Evolutionary conservation across 306 rosid species (phyloP), one percentile per base, ranked within the genome.

Genomic region (Casuarina equisetifolia): DNA sequence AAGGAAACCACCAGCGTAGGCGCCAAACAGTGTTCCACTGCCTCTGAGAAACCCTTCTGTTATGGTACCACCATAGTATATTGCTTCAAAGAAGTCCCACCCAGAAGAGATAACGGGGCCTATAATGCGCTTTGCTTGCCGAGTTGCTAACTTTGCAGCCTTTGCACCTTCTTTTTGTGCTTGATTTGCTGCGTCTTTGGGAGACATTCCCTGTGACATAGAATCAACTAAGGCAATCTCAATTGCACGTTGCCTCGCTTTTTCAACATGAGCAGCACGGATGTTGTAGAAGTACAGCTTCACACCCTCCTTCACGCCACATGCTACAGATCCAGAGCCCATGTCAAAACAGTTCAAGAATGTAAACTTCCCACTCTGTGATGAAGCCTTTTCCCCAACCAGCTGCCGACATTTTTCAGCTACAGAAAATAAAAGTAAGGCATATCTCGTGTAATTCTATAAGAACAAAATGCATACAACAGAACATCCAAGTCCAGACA

Each of bases 401-500:
- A 92, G 78, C 74, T 89, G 87, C 82, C 97, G 89, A 82, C 97
- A 90, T 91, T 92, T 92, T 81, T 92, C 91, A 85, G 97, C 99
- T 96, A 79, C 32, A 76, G 73, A 57, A 36, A 49, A 57, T 62
- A 66, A 40, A 66, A 66, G 20, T 4, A 64, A 66, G 42, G 70
- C 40, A 16, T n/a, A 66, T 16, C 40, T 42, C 17, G 48, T 3
- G 35, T 57, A 19, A 1, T 57, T 57, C 63, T 57, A 57, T 62
- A 6, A 62, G 69, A 40, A 40, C 13, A 64, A 79, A 74, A 13
- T 51, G 9, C 46, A 35, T 39, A 25, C 78, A 68, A 83, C 69
- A 66, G 46, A 66, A 66, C 70, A 66, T 39, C 70, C 13, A 66
- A 66, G 48, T 15, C 48, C 16, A 40, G 48, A 66, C 15, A 66